Evolutionary conservation across 2,329 filamentous ascomycete genomes (phyloP).

Genomic region (Pestalotiopsis sp.): DNA sequence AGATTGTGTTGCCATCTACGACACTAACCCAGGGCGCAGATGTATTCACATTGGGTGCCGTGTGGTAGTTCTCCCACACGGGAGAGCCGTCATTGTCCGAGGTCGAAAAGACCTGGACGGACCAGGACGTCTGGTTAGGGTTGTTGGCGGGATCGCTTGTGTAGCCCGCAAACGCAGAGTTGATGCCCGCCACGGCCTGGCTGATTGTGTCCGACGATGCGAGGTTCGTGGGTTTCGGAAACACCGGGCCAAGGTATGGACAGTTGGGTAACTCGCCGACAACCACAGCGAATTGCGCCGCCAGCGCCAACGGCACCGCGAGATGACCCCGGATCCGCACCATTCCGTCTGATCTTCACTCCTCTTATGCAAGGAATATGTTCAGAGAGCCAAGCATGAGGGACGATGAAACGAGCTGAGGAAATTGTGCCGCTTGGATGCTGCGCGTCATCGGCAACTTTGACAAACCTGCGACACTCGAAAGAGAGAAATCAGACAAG

Average conservation of each 20-base stretch:
- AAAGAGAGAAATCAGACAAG: background rate
- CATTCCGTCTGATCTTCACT: background rate
- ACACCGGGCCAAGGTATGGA: slow-evolving; percentile 35
- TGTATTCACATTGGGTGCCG: slow-evolving; percentile 22
- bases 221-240: slow-evolving; percentile 34
- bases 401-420: background rate
- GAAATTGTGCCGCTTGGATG: background rate
- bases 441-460: background rate
- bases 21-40: slow-evolving; percentile 20
- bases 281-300: background rate
- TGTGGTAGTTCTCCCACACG: slow-evolving; percentile 32
- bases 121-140: slow-evolving; percentile 37
- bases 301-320: background rate
- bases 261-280: slow-evolving; percentile 26
- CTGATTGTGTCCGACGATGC: slow-evolving; percentile 29
- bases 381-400: background rate
- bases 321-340: background rate
- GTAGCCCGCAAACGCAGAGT: slow-evolving; percentile 29
- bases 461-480: background rate
- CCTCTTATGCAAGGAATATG: background rate
- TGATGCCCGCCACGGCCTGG: slow-evolving; percentile 32
- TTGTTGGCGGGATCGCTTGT: slow-evolving; percentile 27
- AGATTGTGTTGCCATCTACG: slow-evolving; percentile 30
- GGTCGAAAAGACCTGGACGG: slow-evolving; percentile 34
- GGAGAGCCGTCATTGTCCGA: slow-evolving; percentile 25